These are phyloP conservation scores for Sextonia rubra DNA, from an alignment of 164 flowering plant species.

Conservation along the genomic window DNA sequence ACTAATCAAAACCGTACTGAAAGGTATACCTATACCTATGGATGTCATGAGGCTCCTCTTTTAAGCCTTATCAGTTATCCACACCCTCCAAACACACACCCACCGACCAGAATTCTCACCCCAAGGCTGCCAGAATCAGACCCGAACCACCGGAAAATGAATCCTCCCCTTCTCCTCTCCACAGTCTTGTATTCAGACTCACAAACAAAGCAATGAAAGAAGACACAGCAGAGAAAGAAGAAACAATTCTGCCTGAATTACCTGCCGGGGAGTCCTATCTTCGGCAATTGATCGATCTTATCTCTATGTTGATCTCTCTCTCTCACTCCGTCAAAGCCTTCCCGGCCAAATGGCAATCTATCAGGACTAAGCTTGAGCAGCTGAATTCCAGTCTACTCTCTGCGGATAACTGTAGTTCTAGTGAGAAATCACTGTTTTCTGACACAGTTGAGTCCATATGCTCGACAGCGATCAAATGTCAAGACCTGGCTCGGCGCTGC, in stretches of 20 bases:
- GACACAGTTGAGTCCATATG: constrained; percentile 25
- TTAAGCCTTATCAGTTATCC: background rate
- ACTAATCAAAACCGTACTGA: background rate
- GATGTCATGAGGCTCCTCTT: background rate
- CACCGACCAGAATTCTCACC: constrained; percentile 1
- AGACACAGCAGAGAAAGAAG: constrained; percentile 6
- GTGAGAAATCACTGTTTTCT: constrained; percentile 19
- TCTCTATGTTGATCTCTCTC: constrained; percentile 49
- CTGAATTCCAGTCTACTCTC: constrained; percentile 49
- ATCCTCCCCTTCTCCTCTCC: background rate
- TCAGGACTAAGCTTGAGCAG: constrained; percentile 69
- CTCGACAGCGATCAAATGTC: constrained; percentile 38
- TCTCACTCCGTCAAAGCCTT: constrained; percentile 65
- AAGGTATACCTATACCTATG: background rate
- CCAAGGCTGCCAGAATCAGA: background rate
- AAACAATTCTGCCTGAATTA: constrained; percentile 3
- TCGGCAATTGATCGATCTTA: constrained; percentile 33
- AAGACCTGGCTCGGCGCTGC: constrained; percentile 55
- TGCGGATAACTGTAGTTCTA: constrained; percentile 36
- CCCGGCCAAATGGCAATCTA: constrained; percentile 63
- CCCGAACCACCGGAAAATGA: constrained; percentile 17
- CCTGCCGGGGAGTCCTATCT: constrained; percentile 22
- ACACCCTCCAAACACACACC: background rate
- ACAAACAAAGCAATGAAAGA: constrained; percentile 32
- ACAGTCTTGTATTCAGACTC: background rate